phyloP scores from a whole-genome alignment of 139 green algal species.

The Chlorella sp. region DNA sequence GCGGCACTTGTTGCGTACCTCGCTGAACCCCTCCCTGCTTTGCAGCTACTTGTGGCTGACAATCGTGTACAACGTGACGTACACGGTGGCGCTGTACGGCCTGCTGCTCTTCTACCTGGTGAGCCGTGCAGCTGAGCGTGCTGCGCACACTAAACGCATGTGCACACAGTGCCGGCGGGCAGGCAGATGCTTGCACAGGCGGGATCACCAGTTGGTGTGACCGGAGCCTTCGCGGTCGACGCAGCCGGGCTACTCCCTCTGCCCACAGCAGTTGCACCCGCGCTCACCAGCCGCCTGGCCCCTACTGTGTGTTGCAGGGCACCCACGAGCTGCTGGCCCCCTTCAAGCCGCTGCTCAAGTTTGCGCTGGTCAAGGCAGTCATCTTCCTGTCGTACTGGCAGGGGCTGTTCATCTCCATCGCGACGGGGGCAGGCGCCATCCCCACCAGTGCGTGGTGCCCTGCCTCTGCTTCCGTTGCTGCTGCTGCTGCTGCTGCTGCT shows the following conservation, averaged over 20 bases:
- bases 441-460: constrained; percentile 18
- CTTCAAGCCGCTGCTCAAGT: constrained; percentile 95
- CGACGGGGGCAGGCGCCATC: constrained; percentile 59
- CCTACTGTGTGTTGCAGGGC: too few relatives aligned
- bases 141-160: too few relatives aligned
- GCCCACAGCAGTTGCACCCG: too few relatives aligned
- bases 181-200: too few relatives aligned
- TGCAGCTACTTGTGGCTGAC: constrained; percentile 83
- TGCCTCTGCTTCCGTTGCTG: too few relatives aligned
- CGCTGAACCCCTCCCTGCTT: background rate
- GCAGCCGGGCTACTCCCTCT: too few relatives aligned
- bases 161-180: too few relatives aligned
- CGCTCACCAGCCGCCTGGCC: too few relatives aligned
- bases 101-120: constrained; percentile 95
- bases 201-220: too few relatives aligned
- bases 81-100: constrained; percentile 90
- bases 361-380: constrained; percentile 94
- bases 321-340: constrained; percentile 90
- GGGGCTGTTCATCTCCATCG: constrained; percentile 79
- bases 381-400: constrained; percentile 99
- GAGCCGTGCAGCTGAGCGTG: too few relatives aligned
- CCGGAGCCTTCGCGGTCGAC: too few relatives aligned
- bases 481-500: too few relatives aligned
- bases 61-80: constrained; percentile 96
- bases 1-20: background rate